phyloP scores from a whole-genome alignment of 306 rosid genomes.

The Senna tora region DNA sequence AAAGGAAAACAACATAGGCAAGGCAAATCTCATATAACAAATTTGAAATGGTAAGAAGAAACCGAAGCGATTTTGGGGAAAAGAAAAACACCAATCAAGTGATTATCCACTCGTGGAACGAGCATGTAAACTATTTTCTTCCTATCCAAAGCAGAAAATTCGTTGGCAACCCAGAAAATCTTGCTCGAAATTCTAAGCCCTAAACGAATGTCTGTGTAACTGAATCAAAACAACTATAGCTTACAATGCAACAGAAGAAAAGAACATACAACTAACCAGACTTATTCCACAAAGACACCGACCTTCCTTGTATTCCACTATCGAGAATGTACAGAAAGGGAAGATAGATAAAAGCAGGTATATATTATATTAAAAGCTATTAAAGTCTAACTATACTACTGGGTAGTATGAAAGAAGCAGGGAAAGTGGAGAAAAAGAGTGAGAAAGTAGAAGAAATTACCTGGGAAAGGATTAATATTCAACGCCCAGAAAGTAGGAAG shows the following conservation, averaged over 20 bases:
- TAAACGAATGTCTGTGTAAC: neutral
- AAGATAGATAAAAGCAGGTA: neutral
- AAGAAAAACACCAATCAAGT: neutral
- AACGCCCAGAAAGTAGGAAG: neutral
- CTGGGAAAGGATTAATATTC: slow-evolving; percentile 1
- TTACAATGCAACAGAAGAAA: neutral
- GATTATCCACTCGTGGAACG: neutral
- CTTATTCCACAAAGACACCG: neutral
- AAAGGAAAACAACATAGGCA: neutral
- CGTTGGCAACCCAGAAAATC: slow-evolving; percentile 11
- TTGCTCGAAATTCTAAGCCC: slow-evolving; percentile 1
- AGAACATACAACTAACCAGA: neutral
- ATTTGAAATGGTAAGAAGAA: slow-evolving; percentile 1
- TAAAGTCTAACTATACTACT: neutral
- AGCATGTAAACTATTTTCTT: neutral
- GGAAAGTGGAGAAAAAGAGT: neutral
- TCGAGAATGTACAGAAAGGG: neutral
- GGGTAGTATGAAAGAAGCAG: neutral
- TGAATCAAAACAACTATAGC: neutral
- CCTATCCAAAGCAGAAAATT: slow-evolving; percentile 20
- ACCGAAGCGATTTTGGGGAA: neutral
- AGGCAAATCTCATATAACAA: neutral
- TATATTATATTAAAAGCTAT: too few species aligned
- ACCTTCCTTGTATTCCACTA: slow-evolving; percentile 2
- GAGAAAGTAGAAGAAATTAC: slow-evolving; percentile 26